Evolutionary conservation across 2,329 filamentous ascomycete genomes (phyloP).

Genomic region (Penicillium sp.): DNA sequence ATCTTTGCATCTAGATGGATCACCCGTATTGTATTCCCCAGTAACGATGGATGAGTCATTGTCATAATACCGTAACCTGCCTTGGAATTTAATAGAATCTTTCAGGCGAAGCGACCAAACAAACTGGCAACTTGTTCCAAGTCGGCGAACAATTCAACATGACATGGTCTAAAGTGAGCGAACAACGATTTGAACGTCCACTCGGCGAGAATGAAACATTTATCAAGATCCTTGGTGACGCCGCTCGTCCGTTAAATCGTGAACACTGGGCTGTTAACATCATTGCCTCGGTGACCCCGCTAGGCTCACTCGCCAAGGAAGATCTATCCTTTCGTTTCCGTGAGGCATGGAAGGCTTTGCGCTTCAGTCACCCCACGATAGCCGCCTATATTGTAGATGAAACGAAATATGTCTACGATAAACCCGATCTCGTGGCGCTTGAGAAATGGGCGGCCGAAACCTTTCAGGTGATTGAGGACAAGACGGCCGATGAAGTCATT

Average conservation of each 20-base stretch:
- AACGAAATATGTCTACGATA: conserved; percentile 1
- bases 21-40: not conserved
- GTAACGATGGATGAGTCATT: not conserved
- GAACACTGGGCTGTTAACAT: conserved; percentile 1
- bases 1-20: no score
- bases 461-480: conserved; percentile 1
- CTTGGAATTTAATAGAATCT: not conserved
- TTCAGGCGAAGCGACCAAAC: not conserved
- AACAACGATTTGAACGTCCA: not conserved
- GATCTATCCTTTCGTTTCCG: not conserved
- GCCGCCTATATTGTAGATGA: conserved; percentile 1
- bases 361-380: not conserved
- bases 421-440: not conserved
- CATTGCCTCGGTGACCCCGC: not conserved
- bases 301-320: conserved; percentile 1
- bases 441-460: not conserved
- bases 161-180: not conserved
- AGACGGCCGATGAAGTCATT: not conserved
- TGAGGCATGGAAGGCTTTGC: not conserved
- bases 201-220: conserved; percentile 2
- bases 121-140: not conserved
- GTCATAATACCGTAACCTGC: not conserved
- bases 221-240: conserved; percentile 1
- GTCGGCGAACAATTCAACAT: not conserved
- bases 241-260: conserved; percentile 1